phyloP scores from a whole-genome alignment of 2,329 filamentous ascomycete species.

The Aspergillus alliaceus region DNA sequence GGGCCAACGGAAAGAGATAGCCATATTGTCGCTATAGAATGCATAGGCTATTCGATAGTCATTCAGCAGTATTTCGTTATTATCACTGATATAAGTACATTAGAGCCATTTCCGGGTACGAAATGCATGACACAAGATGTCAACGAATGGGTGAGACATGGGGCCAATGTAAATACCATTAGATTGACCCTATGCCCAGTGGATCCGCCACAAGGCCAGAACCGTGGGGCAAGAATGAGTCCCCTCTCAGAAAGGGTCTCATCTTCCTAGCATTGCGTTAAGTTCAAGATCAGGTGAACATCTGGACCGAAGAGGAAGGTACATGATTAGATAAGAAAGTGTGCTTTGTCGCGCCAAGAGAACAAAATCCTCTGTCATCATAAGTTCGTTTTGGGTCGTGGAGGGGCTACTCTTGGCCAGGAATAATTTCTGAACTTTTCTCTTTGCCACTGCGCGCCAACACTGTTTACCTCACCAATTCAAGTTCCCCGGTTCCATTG shows the following conservation, averaged over 20 bases:
- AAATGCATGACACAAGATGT: too few relatives aligned
- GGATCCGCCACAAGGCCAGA: neutral
- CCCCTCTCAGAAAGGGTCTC: too few relatives aligned
- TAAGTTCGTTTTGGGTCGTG: neutral
- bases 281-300: neutral
- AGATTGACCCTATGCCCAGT: too few relatives aligned
- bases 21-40: too few relatives aligned
- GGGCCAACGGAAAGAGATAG: neutral
- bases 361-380: neutral
- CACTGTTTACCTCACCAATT: neutral
- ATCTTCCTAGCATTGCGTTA: too few relatives aligned
- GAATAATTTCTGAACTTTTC: neutral
- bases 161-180: too few relatives aligned
- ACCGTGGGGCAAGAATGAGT: neutral
- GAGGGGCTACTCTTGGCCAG: neutral
- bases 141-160: too few relatives aligned
- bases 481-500: neutral
- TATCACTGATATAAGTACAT: too few relatives aligned
- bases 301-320: neutral
- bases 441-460: neutral
- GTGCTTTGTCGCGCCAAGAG: conserved; percentile 1
- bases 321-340: neutral
- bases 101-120: too few relatives aligned
- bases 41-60: too few relatives aligned
- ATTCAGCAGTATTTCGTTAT: too few relatives aligned